Base-by-base conservation (phyloP, 2,329 filamentous ascomycete species). In the Pseudocercospora crystallina region DNA sequence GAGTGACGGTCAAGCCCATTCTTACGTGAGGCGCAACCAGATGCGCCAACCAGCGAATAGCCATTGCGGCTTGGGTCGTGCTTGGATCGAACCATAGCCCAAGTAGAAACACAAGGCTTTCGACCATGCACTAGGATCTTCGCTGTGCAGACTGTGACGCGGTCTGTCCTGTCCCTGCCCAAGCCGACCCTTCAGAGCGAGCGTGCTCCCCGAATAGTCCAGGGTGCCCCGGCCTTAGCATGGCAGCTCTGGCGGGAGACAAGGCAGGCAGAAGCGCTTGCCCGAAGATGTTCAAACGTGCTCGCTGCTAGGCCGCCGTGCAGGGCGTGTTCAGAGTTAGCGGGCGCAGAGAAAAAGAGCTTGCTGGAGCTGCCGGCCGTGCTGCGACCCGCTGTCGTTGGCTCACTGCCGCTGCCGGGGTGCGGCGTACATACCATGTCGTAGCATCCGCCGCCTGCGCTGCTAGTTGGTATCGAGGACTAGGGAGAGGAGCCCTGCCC, bases 91-190 rank as follows among this genome's bases (percentile, higher is more conserved):
- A 58, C 55, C 57, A 60, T 60, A 48, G 50, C 48, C 49, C 50
- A 47, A 51, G 55, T 47, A 49, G 53, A 47, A 49, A 53, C 44
- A 54, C 52, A 58, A 52, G 56, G 56, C 56, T 49, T 50, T 48
- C 42, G 45, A 48, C 43, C 43, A 43, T 45, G 47, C 48, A 49
- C 57, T 43, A 51, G 57, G 57, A 59, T 59, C 46, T 59, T 57
- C 57, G 57, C 54, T 59, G 57, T 51, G 57, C 54, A 59, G 49
- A 17, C 45, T 59, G 54, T 57, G 57, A 59, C 54, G 56, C 56
- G 51, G 54, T 51, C 46, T 43, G 35, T 54, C 44, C 51, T 36
- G 51, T 57, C 48, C 54, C 54, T 57, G 57, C 51, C 54, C 51
- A 54, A 56, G 51, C 34, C 48, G 41, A 46, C 43, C 45, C 40